Conservation (phyloP, 2,329 filamentous ascomycete genomes). For the Colletotrichum brevisporum region DNA sequence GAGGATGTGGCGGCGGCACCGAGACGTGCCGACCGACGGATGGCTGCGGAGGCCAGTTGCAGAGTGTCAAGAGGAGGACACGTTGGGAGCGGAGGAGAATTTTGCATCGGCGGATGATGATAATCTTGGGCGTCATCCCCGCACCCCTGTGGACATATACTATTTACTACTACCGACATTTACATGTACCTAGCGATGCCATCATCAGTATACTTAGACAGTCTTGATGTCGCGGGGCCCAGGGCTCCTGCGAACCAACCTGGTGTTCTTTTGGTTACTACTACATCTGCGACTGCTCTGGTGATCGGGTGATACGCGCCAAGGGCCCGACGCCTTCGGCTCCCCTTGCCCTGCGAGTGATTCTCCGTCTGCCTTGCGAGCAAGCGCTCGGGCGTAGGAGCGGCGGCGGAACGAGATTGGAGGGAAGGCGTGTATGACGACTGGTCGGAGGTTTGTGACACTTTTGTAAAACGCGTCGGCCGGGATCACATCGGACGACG, state of each 20-base stretch:
- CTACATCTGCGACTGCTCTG: neutral
- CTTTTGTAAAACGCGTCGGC: slow-evolving; percentile 25
- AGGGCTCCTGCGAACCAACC: slow-evolving; percentile 30
- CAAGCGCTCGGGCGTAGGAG: slow-evolving; percentile 14
- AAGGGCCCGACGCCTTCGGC: neutral
- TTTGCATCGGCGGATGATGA: slow-evolving; percentile 40
- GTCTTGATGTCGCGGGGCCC: slow-evolving; percentile 26
- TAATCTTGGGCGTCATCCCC: slow-evolving; percentile 38
- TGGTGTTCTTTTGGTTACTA: slow-evolving; percentile 18
- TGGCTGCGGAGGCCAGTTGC: neutral
- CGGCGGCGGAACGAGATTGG: neutral
- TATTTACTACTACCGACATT: slow-evolving; percentile 39
- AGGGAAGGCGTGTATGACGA: neutral
- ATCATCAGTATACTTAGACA: slow-evolving; percentile 41
- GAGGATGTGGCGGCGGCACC: neutral
- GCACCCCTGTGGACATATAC: slow-evolving; percentile 39
- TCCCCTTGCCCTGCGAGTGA: neutral
- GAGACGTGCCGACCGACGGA: slow-evolving; percentile 14
- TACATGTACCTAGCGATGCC: slow-evolving; percentile 40
- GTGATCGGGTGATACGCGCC: slow-evolving; percentile 21
- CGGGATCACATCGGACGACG: slow-evolving; percentile 16
- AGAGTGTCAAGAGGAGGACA: slow-evolving; percentile 13
- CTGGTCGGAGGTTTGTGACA: slow-evolving; percentile 20
- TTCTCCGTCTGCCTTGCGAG: neutral
- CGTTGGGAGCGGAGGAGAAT: slow-evolving; percentile 10